Evolutionary conservation across 257 asterid genomes (phyloP), one percentile per base, ranked within the genome.

Genomic region (Solanum rostratum): DNA sequence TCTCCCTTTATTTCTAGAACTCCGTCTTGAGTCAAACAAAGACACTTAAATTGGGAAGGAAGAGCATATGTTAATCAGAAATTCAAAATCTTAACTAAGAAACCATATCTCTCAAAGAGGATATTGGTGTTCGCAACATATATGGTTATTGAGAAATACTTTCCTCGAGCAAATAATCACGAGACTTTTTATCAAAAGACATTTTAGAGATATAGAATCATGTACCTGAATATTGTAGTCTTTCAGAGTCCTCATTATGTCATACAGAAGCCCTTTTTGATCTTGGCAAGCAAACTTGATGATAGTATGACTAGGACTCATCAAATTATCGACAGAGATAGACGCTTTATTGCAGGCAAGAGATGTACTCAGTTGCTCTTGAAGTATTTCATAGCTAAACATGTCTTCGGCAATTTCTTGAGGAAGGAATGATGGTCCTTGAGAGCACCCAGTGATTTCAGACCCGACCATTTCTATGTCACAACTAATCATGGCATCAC

Each of bases 251-350:
- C 99, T 90, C 99, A 96, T 96, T 43, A 92, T 88, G 65, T 94
- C 99, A 52, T 94, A 96, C 20, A 92, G 74, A 69, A 94, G 92
- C 83, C 98, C 99, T 88, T 96, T 96, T 84, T 96, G 99, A 86
- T 93, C 92, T 60, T 59, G 92, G 90, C 97, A 96, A 85, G 89
- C 94, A 45, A 94, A 92, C 89, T 96, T 98, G 88, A 96, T 91
- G 7, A 93, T 96, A 15, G 98, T 93, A 88, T 92, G 99, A 41
- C 92, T 92, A 78, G 94, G 99, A 68, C 98, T 93, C 90, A 94
- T 71, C 46, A 78, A 76, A 88, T 94, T 94, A 73, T 96, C 99
- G 82, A 94, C 86, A 7, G 92, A 88, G 79, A 96, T 87, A 19
- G 94, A 92, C 13, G 94, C 94, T 33, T 91, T 62, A 76, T 88